Evolutionary conservation across 495 filamentous ascomycete species (phyloP), one percentile per base, ranked within the genome.

Genomic region (Cercophora sp.): DNA sequence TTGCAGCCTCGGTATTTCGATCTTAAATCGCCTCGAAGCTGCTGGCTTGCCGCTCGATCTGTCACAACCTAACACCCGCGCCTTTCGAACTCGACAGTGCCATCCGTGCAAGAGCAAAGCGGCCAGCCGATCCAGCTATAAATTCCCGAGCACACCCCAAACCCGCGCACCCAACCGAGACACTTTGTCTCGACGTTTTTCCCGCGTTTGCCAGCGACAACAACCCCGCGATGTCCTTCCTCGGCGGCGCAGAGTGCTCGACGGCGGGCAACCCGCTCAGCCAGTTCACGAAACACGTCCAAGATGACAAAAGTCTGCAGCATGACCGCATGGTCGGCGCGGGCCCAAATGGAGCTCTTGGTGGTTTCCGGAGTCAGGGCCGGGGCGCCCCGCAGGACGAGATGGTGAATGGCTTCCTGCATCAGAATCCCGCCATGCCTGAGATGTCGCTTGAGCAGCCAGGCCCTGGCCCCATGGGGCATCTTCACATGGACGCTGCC

Each of bases 161-260:
- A n/a, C n/a, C n/a, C n/a, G n/a, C n/a, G n/a, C n/a, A n/a, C n/a
- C n/a, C n/a, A n/a, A n/a, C n/a, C n/a, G n/a, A n/a, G n/a, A n/a
- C n/a, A n/a, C n/a, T n/a, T n/a, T n/a, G n/a, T n/a, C n/a, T n/a
- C n/a, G n/a, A n/a, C n/a, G n/a, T n/a, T n/a, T n/a, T n/a, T n/a
- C n/a, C 41, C 25, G 16, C 27, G 36, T 31, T 40, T 19, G 15
- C 24, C 41, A n/a, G 9, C 25, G 20, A 8, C 23, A 37, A 29
- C 15, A n/a, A 25, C 25, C 37, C 51, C 52, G 74, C 47, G 56
- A 96, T 96, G 93, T 94, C 91, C 19, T 96, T 98, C 67, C 79
- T 96, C 56, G 88, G 88, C 70, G 92, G 92, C 59, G 88, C 91
- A 58, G 93, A 97, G 72, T 98, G 93, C 78, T 97, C 93, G 41